Conservation (phyloP, 2,329 filamentous ascomycete genomes). For the Fusarium sp. region DNA sequence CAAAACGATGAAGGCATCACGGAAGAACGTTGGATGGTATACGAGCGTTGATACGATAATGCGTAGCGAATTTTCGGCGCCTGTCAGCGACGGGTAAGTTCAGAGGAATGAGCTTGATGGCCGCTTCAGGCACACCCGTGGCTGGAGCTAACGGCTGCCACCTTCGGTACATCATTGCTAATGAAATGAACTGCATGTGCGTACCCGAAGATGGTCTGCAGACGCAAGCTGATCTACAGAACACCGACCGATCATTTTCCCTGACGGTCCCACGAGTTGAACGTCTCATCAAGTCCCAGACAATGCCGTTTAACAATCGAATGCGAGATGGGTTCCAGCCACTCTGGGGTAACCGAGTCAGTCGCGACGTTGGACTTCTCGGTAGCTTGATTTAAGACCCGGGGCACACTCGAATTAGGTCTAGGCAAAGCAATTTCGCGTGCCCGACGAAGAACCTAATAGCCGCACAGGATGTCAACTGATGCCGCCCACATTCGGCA, state of each 20-base stretch:
- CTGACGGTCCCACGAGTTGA: neutral
- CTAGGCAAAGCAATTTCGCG: conserved; percentile 9
- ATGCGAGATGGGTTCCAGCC: conserved; percentile 1
- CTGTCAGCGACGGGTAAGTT: neutral
- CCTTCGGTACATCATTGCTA: neutral
- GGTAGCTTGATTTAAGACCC: conserved; percentile 14
- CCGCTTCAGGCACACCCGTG: neutral
- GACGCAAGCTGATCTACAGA: neutral
- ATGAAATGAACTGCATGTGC: conserved; percentile 1
- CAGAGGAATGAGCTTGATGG: conserved; percentile 7
- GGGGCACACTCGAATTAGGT: conserved; percentile 21
- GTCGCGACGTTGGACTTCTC: conserved; percentile 4
- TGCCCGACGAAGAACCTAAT: conserved; percentile 10
- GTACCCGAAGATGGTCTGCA: conserved; percentile 6
- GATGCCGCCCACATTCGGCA: conserved; percentile 14
- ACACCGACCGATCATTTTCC: neutral
- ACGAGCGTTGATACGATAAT: neutral
- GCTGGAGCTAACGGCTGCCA: neutral
- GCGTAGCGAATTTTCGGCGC: neutral
- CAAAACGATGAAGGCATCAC: neutral
- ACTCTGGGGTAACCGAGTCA: conserved; percentile 30
- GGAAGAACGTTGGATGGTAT: neutral
- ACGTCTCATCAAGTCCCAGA: neutral
- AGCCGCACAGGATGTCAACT: conserved; percentile 21
- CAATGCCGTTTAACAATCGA: neutral